Base-by-base conservation (phyloP, 768 basidiomycete genomes). In the Phanerochaete sordida region DNA sequence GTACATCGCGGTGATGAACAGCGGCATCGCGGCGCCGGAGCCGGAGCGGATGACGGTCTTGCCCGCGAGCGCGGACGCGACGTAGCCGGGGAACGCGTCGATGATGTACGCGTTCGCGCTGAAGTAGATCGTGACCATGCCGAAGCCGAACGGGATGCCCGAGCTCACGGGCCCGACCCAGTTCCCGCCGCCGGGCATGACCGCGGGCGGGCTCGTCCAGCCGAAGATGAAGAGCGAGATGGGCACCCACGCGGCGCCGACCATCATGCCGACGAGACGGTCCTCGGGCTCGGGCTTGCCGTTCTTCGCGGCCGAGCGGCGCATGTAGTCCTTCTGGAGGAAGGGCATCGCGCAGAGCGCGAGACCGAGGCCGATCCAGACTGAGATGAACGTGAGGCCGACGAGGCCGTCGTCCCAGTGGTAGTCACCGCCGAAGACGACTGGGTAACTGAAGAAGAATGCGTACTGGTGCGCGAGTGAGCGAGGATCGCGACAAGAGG, bases 251-350 rank as follows among this genome's bases (percentile, higher is more conserved):
- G 73, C 72, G 28, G 69, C 71, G 15, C 72, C 74, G 47, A 76
- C 58, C 70, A 78, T 75, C 67, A 75, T 74, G 8, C 74, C 75
- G 53, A 66, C 60, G 30, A 77, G 66, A 57, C 78, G 72, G 50
- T 77, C 76, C 59, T 79, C 78, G 8, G 78, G 78, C 30, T 78
- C 75, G 6, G 75, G 76, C 24, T 63, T 68, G 1, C 77, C 77
- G 45, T 69, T 73, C 58, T 72, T 74, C 30, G 69, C 75, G 7
- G 64, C 66, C 1, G 69, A 65, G 47, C 71, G 71, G 58, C 65
- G 59, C 50, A 70, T 66, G 66, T 75, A 75, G 60, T 69, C 59
- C 56, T 66, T 70, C 66, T 76, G 74, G 26, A 76, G 68, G 31
- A 58, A 64, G 15, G 75, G 75, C 30, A 72, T 74, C 52, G 73